Evolutionary conservation across 2,329 filamentous ascomycete genomes (phyloP).

Genomic region (Thelonectria rubi): DNA sequence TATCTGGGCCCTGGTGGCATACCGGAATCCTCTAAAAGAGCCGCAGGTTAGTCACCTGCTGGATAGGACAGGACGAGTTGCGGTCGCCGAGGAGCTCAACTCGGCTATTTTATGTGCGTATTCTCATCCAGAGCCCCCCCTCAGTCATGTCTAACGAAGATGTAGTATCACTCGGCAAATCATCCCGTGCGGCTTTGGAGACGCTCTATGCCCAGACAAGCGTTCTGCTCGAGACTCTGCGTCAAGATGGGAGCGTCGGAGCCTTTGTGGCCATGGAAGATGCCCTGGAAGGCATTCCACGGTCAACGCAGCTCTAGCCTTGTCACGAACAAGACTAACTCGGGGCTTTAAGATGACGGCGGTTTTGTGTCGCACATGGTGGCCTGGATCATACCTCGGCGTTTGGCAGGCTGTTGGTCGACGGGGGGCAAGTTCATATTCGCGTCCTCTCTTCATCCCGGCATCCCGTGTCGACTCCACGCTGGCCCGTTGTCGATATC

Average conservation of each 20-base stretch:
- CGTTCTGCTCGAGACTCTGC: conserved; percentile 83
- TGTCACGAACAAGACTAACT: background rate
- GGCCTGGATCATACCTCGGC: conserved; percentile 36
- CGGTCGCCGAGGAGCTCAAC: conserved; percentile 93
- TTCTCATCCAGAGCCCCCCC: background rate
- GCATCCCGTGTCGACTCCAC: background rate
- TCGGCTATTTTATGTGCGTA: conserved; percentile 86
- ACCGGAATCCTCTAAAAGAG: conserved; percentile 80
- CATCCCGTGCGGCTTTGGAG: conserved; percentile 85
- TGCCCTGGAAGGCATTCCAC: conserved; percentile 58
- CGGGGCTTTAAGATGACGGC: conserved; percentile 16
- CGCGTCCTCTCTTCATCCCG: background rate
- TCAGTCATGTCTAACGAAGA: conserved; percentile 28
- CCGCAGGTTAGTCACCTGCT: conserved; percentile 79
- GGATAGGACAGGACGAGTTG: conserved; percentile 75
- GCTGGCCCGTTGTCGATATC: background rate
- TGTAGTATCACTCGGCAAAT: conserved; percentile 87
- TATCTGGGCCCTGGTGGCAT: conserved; percentile 89
- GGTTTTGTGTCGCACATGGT: conserved; percentile 30
- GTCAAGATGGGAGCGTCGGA: conserved; percentile 80
- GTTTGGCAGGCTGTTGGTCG: conserved; percentile 29
- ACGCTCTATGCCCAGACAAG: conserved; percentile 86
- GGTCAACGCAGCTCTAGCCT: conserved; percentile 46
- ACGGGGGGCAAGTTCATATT: background rate
- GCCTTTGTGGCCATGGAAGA: conserved; percentile 76